Conservation (phyloP, 2,329 filamentous ascomycete genomes). For the Ceratocystis ficicola region DNA sequence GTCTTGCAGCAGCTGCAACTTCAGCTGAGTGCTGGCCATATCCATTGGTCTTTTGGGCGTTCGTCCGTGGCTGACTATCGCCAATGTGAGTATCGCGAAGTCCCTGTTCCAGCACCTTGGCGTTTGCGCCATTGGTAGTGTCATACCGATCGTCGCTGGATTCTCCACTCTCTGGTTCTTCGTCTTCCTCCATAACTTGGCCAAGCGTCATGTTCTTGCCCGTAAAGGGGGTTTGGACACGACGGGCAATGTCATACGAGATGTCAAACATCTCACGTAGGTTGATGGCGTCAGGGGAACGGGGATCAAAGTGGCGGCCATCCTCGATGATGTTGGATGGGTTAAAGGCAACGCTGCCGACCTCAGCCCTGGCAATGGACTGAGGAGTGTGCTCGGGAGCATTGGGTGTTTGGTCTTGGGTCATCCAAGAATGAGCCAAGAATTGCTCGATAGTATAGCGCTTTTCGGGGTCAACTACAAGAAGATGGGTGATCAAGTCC, state of each 20-base stretch:
- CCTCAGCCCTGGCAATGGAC: slow-evolving; percentile 30
- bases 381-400: slow-evolving; percentile 26
- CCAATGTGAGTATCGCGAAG: slow-evolving; percentile 72
- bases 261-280: slow-evolving; percentile 96
- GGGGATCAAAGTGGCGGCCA: slow-evolving; percentile 75
- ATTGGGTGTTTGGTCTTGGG: slow-evolving; percentile 42
- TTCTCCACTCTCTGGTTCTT: slow-evolving; percentile 38
- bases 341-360: slow-evolving; percentile 41
- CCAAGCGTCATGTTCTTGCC: slow-evolving; percentile 63
- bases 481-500: slow-evolving; percentile 81
- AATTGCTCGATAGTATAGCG: slow-evolving; percentile 90
- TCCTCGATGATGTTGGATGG: slow-evolving; percentile 41
- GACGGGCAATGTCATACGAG: slow-evolving; percentile 90
- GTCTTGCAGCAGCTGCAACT: slow-evolving; percentile 70
- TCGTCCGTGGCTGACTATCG: slow-evolving; percentile 41
- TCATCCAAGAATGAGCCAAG: slow-evolving; percentile 86
- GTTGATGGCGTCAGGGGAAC: slow-evolving; percentile 88
- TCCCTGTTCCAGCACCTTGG: slow-evolving; percentile 70
- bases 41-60: slow-evolving; percentile 41
- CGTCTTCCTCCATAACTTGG: slow-evolving; percentile 57
- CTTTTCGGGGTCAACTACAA: slow-evolving; percentile 91
- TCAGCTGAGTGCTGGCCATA: slow-evolving; percentile 83
- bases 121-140: slow-evolving; percentile 24
- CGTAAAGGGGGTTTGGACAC: slow-evolving; percentile 90
- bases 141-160: slow-evolving; percentile 33